Conservation (phyloP, 179 eudicot genomes). For the Corrigiola litoralis region DNA sequence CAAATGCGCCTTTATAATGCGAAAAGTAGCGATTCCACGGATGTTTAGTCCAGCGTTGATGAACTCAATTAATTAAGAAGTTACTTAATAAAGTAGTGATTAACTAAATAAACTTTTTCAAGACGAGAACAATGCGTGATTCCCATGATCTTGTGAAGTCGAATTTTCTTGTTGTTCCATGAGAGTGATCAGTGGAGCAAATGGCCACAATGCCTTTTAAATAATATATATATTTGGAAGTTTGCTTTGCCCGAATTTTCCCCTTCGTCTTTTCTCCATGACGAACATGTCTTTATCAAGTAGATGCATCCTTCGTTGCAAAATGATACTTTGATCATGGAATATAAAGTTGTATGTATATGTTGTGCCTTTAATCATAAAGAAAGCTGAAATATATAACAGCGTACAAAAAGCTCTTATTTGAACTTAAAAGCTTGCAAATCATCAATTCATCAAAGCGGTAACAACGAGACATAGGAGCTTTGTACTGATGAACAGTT, state of each 20-base stretch:
- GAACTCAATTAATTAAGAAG: slow-evolving; percentile 2
- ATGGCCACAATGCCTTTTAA: neutral
- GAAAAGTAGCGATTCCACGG: slow-evolving; percentile 16
- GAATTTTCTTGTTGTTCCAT: neutral
- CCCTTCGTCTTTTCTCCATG: neutral
- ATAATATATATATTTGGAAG: neutral
- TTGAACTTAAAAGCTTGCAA: slow-evolving; percentile 13
- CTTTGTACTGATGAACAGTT: no score
- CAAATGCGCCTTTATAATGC: neutral
- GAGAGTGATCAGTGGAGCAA: neutral
- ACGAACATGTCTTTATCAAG: slow-evolving; percentile 6
- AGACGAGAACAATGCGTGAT: neutral
- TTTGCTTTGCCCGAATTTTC: slow-evolving; percentile 7
- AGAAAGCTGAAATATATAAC: no score
- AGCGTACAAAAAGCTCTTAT: slow-evolving; percentile 2
- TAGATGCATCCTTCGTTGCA: slow-evolving; percentile 3
- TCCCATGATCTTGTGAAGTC: neutral
- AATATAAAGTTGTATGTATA: no score
- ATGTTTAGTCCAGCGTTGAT: slow-evolving; percentile 15
- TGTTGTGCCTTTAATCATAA: no score
- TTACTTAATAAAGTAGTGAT: neutral
- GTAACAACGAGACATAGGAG: no score
- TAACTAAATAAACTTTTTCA: neutral
- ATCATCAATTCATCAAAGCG: no score
- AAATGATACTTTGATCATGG: neutral